phyloP scores from a whole-genome alignment of 116 monocot genomes.

The Trichopus zeylanicus region DNA sequence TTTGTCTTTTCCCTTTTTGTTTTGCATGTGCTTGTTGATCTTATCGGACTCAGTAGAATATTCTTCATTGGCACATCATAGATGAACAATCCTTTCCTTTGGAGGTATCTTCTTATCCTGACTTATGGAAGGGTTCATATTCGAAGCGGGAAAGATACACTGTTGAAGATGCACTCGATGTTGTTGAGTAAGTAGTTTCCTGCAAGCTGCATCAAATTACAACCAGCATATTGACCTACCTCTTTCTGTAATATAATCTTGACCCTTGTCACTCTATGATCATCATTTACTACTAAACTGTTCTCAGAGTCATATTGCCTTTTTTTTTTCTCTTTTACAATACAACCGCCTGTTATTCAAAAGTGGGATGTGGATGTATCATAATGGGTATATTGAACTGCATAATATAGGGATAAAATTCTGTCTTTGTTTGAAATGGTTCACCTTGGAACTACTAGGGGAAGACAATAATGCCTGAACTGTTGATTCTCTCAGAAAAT shows the following conservation, averaged over 20 bases:
- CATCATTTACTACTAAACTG: neutral
- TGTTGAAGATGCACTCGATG: slow-evolving; percentile 79
- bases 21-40: slow-evolving; percentile 25
- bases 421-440: no score
- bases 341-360: no score
- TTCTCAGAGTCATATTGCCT: no score
- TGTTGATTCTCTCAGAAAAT: no score
- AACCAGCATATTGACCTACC: neutral
- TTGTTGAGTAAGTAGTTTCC: slow-evolving; percentile 74
- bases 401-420: no score
- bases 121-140: slow-evolving; percentile 90
- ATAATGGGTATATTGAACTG: no score
- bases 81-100: slow-evolving; percentile 96
- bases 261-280: neutral
- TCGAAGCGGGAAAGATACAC: slow-evolving; percentile 92
- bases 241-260: neutral
- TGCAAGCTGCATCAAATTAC: neutral
- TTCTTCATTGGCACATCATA: slow-evolving; percentile 99
- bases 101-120: slow-evolving; percentile 90
- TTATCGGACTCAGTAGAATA: slow-evolving; percentile 83
- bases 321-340: no score
- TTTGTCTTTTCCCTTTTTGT: slow-evolving; percentile 14
- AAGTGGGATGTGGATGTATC: no score
- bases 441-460: no score
- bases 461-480: no score